Evolutionary conservation across 2,329 filamentous ascomycete genomes (phyloP).

Genomic region (Cordyceps cicadae): DNA sequence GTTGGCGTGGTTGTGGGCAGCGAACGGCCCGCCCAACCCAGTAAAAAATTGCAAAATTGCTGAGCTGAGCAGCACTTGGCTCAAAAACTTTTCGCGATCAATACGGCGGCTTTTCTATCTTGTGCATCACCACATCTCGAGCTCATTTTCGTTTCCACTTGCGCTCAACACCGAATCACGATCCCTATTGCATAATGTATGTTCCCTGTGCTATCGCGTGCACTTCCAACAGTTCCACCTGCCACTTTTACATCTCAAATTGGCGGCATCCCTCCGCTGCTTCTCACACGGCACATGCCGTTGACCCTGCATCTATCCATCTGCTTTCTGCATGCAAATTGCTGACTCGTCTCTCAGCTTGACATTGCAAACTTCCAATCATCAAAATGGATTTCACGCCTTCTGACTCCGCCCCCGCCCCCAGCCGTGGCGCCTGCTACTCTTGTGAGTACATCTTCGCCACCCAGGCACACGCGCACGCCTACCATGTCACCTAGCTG

Average conservation of each 20-base stretch:
- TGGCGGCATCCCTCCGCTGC: neutral
- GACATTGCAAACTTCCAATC: neutral
- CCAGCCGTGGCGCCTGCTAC: slow-evolving; percentile 40
- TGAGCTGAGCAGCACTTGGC: slow-evolving; percentile 12
- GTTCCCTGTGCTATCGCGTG: neutral
- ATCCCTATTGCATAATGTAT: neutral
- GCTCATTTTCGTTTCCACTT: neutral
- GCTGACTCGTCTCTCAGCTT: neutral
- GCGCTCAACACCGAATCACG: neutral
- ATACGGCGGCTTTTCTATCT: slow-evolving; percentile 9
- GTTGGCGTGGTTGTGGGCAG: slow-evolving; percentile 3
- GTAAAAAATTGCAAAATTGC: slow-evolving; percentile 10
- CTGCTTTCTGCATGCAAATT: neutral
- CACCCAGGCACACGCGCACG: neutral
- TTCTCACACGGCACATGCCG: neutral
- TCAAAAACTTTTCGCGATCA: slow-evolving; percentile 13
- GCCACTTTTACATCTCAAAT: neutral
- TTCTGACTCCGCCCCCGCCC: slow-evolving; percentile 12
- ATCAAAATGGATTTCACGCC: slow-evolving; percentile 35
- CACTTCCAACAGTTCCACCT: neutral
- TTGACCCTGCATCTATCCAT: neutral
- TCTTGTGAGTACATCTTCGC: slow-evolving; percentile 33
- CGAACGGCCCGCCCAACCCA: slow-evolving; percentile 10
- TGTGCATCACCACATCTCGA: slow-evolving; percentile 12
- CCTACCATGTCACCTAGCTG: neutral